Evolutionary conservation across 2,329 filamentous ascomycete genomes (phyloP).

Genomic region (Fusarium sp.): DNA sequence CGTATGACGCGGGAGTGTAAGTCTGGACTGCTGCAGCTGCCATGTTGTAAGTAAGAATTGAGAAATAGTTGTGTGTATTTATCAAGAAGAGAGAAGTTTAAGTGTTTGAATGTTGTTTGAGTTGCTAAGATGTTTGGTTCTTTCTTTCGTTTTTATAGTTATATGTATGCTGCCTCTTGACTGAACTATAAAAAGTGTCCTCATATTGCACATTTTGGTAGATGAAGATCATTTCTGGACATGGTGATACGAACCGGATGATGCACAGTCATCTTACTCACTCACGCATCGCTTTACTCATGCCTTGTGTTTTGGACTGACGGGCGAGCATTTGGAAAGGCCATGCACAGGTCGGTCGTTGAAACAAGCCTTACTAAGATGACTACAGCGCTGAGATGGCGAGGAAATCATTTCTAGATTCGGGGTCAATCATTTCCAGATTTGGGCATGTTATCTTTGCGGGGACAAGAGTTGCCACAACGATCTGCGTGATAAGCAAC

Average conservation of each 20-base stretch:
- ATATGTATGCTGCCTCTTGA: neutral
- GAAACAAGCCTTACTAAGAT: neutral
- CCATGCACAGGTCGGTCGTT: neutral
- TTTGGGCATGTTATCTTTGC: neutral
- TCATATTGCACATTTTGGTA: too few relatives aligned
- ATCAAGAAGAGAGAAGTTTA: neutral
- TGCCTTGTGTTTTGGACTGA: neutral
- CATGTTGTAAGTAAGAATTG: neutral
- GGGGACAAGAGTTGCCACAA: neutral
- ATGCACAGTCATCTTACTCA: neutral
- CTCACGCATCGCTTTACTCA: neutral
- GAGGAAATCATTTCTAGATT: neutral
- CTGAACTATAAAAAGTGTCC: neutral
- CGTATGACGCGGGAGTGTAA: neutral
- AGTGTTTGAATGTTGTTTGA: neutral
- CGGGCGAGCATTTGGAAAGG: neutral
- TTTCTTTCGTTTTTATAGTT: neutral
- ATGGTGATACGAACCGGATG: too few relatives aligned
- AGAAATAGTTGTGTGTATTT: neutral
- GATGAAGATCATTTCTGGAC: neutral
- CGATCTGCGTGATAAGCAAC: neutral
- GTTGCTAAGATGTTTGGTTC: neutral
- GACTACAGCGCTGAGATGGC: neutral
- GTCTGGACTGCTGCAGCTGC: neutral
- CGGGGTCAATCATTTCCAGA: neutral